Base-by-base conservation (phyloP, 2,329 filamentous ascomycete species). In the Colletotrichum australisinense region DNA sequence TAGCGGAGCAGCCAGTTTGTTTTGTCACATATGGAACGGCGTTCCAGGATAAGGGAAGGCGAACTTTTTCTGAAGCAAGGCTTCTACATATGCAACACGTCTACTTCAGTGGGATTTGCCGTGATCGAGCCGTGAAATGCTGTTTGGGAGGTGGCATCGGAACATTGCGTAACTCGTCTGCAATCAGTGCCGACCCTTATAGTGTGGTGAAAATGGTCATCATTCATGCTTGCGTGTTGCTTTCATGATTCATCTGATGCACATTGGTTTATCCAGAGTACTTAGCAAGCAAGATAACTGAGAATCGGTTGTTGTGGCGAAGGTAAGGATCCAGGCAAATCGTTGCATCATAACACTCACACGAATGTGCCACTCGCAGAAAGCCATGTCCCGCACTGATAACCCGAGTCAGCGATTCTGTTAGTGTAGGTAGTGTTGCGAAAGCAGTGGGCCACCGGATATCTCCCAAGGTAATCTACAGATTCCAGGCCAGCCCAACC, bases 21-120 rank as follows among this genome's bases (percentile, higher is more conserved):
- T 71, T 71, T 71, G 56, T 71, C 67, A 73, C 71, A 56, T 58
- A 63, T 19, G 60, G 56, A 60, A 71, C 22, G 71, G 71, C 65
- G 60, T 57, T 46, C 28, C 52, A 46, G 56, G 56, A 62, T 42
- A 65, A 35, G 71, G 71, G 56, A 63, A 66, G 70, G 70, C 67
- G 71, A 57, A 69, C 65, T 58, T 58, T 69, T 69, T 69, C 42
- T 28, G 16, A 32, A 59, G 59, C 53, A 24, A 60, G 30, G 60
- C 46, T 49, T 59, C 22, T 64, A 58, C 32, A 9, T 24, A 69
- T 64, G 59, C 42, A 46, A 24, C 32, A 69, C 52, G 30, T 53
- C 19, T 12, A 35, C 62, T 35, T 58, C 46, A 26, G 32, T 56
- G 46, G 60, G 55, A 19, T 16, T 42, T 19, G 16, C 38, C 7